Evolutionary conservation across 257 asterid genomes (phyloP).

Genomic region (Solanum pennellii): DNA sequence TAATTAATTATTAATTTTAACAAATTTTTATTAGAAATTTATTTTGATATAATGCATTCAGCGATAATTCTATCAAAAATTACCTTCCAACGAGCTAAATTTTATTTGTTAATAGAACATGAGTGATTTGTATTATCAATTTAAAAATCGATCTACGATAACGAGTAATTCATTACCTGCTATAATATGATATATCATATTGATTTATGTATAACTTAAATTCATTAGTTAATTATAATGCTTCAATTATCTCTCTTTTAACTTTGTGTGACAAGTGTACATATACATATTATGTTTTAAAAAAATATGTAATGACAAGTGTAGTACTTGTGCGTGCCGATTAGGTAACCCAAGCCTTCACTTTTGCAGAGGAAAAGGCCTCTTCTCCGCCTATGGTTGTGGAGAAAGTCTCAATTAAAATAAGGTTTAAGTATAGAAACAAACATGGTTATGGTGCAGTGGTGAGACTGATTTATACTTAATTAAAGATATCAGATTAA

Average conservation of each 20-base stretch:
- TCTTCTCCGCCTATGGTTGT: constrained; percentile 8
- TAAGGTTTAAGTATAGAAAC: neutral
- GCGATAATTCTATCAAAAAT: neutral
- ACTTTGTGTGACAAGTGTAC: constrained; percentile 9
- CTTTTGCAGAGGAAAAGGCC: constrained; percentile 17
- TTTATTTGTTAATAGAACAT: neutral
- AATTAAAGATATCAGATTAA: fast-evolving
- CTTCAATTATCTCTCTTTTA: neutral
- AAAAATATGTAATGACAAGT: neutral
- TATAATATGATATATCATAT: neutral
- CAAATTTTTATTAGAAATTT: too few species aligned
- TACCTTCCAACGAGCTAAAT: neutral
- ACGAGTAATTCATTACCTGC: neutral
- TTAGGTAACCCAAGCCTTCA: constrained; percentile 28
- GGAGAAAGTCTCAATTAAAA: neutral
- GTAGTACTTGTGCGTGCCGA: constrained; percentile 42
- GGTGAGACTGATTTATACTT: too few species aligned
- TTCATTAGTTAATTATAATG: neutral
- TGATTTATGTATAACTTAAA: neutral
- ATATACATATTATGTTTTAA: neutral
- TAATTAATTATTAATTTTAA: too few species aligned
- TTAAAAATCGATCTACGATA: neutral
- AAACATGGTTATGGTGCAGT: too few species aligned
- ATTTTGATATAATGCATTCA: too few species aligned
- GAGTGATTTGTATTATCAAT: neutral